Evolutionary conservation across 352 stramenopile species (phyloP).

Genomic region (Phytophthora cactorum): DNA sequence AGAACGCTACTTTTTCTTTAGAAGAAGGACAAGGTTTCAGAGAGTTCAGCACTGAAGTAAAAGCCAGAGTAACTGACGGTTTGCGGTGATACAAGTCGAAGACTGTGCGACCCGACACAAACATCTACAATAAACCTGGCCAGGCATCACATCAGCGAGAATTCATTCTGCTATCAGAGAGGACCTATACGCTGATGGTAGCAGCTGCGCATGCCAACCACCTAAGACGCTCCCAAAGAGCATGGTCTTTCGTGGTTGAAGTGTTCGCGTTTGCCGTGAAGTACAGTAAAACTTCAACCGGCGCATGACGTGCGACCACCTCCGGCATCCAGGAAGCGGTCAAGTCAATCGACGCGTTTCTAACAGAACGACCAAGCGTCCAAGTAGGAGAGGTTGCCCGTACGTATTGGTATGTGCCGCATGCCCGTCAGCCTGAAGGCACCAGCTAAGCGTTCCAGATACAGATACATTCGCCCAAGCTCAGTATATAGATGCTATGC

Average conservation of each 20-base stretch:
- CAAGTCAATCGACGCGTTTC: background rate
- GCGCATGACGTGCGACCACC: background rate
- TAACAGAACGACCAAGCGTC: background rate
- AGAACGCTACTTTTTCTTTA: background rate
- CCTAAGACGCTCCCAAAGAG: background rate
- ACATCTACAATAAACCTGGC: background rate
- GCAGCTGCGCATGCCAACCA: background rate
- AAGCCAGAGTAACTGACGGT: background rate
- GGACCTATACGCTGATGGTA: background rate
- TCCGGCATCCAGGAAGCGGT: background rate
- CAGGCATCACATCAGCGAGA: background rate
- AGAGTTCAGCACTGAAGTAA: background rate
- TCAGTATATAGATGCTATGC: background rate
- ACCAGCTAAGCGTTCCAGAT: background rate
- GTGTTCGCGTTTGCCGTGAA: background rate
- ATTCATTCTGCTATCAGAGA: background rate
- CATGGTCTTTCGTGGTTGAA: background rate
- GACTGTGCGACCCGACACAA: background rate
- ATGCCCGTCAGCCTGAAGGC: background rate
- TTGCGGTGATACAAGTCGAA: background rate
- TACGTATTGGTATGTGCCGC: background rate
- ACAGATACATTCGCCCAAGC: background rate
- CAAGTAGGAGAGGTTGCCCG: background rate
- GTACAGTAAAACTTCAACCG: background rate
- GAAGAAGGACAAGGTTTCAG: background rate